These are phyloP conservation scores for Lentinula aciculospora DNA, from an alignment of 768 basidiomycete genomes.

Conservation along the genomic window DNA sequence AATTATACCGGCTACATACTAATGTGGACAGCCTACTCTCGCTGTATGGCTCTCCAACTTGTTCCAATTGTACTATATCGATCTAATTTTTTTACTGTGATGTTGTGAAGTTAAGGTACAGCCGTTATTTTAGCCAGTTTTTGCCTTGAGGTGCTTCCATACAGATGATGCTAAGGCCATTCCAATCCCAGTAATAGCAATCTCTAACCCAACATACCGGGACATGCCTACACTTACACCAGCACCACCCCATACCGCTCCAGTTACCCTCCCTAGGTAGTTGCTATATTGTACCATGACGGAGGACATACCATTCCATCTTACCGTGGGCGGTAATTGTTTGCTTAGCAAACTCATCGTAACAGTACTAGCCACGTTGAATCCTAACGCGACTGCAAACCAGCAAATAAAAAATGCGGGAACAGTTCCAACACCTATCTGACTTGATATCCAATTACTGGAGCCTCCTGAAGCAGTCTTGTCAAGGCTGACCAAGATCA, in stretches of 20 bases:
- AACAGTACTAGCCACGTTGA: slow-evolving; percentile 67
- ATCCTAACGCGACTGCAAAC: slow-evolving; percentile 63
- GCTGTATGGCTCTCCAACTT: too few species aligned
- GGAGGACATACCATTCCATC: slow-evolving; percentile 53
- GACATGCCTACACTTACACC: slow-evolving; percentile 44
- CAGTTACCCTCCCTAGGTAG: slow-evolving; percentile 58
- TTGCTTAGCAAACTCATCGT: slow-evolving; percentile 65
- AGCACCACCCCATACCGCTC: slow-evolving; percentile 64
- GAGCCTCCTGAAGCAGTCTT: slow-evolving; percentile 25
- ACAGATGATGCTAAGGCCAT: slow-evolving; percentile 45
- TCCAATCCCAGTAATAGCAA: slow-evolving; percentile 56
- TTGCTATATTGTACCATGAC: slow-evolving; percentile 67
- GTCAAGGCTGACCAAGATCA: slow-evolving; percentile 36
- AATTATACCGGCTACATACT: too few species aligned
- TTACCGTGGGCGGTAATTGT: slow-evolving; percentile 46
- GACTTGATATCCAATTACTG: neutral
- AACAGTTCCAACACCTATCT: neutral
- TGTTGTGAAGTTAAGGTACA: neutral
- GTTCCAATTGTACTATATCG: too few species aligned
- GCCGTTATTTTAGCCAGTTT: slow-evolving; percentile 36
- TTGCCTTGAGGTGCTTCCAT: slow-evolving; percentile 63
- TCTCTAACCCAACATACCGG: slow-evolving; percentile 53
- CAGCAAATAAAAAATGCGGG: slow-evolving; percentile 32
- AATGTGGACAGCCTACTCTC: too few species aligned
- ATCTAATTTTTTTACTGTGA: too few species aligned